Base-by-base conservation (phyloP, 2,329 filamentous ascomycete species). In the Lizonia empirigonia region DNA sequence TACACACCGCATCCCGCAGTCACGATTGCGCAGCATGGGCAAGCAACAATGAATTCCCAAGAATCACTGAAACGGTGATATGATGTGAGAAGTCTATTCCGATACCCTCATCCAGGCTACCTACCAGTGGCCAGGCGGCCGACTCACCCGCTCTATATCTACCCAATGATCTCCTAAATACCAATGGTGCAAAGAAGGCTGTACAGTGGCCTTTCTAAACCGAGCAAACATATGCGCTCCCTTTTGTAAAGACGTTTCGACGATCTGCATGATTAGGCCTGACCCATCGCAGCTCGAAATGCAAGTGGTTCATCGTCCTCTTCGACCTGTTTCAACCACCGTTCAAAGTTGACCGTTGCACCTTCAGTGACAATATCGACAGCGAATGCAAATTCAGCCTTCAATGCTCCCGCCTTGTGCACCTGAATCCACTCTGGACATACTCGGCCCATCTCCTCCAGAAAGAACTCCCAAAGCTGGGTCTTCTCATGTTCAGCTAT, bases 371-470 rank as follows among this genome's bases (percentile, higher is more conserved):
- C n/a, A n/a, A n/a, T n/a, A n/a, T n/a, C n/a, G n/a, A n/a, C n/a
- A n/a, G n/a, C n/a, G n/a, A n/a, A n/a, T n/a, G n/a, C n/a, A n/a
- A n/a, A n/a, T n/a, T n/a, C n/a, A n/a, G n/a, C n/a, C n/a, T n/a
- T n/a, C n/a, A n/a, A n/a, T n/a, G n/a, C n/a, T n/a, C n/a, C n/a
- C n/a, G n/a, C n/a, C n/a, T n/a, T n/a, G n/a, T n/a, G n/a, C n/a
- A 44, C 20, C 20, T 44, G 9, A 6, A 51, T 18, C 45, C 51
- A 61, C 22, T 55, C 56, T 5, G 56, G 54, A 13, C 34, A 52
- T 13, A 44, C 23, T 2, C 47, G 45, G 26, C 38, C 23, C 59
- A 59, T 62, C 38, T 62, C 51, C 23, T 56, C 56, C 4, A 59
- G 5, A 27, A 53, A 56, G 22, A 50, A 47, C n/a, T 30, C 7